These are phyloP conservation scores for Vitellaria paradoxa DNA, from an alignment of 179 eudicot genomes.

Conservation along the genomic window DNA sequence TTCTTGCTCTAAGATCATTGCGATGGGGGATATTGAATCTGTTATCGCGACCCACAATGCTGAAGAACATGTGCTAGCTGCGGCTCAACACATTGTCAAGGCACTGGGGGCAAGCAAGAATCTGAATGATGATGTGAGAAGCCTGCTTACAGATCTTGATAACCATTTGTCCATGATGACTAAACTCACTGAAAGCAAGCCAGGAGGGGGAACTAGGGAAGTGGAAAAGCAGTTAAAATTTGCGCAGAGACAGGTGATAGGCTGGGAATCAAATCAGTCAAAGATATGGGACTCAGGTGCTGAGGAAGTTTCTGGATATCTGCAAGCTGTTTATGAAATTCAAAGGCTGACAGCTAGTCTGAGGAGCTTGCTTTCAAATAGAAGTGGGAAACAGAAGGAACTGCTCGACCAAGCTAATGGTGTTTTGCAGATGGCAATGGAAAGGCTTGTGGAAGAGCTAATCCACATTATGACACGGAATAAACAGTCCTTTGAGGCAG, in stretches of 20 bases:
- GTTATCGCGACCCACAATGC: constrained; percentile 15
- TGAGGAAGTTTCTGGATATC: constrained; percentile 35
- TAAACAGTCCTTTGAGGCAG: constrained; percentile 38
- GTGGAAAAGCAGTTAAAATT: constrained; percentile 33
- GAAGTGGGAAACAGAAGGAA: constrained; percentile 27
- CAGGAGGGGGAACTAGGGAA: constrained; percentile 23
- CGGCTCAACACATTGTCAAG: constrained; percentile 55
- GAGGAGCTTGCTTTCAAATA: background rate
- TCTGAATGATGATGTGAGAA: constrained; percentile 43
- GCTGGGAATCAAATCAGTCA: constrained; percentile 39
- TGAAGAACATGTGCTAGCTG: constrained; percentile 39
- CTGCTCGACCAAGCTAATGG: constrained; percentile 43
- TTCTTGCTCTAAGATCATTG: background rate
- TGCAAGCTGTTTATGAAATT: constrained; percentile 64
- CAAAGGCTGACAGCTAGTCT: constrained; percentile 31
- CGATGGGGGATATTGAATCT: constrained; percentile 21
- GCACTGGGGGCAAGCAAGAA: constrained; percentile 47
- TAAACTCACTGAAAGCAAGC: constrained; percentile 22
- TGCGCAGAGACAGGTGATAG: constrained; percentile 46
- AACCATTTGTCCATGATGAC: constrained; percentile 42
- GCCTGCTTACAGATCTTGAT: constrained; percentile 47
- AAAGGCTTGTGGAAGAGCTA: constrained; percentile 63
- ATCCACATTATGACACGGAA: constrained; percentile 46
- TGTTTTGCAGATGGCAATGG: constrained; percentile 65
- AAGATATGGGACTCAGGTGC: constrained; percentile 56